Evolutionary conservation across 2,329 filamentous ascomycete genomes (phyloP), one percentile per base, ranked within the genome.

Genomic region (Beauveria asiatica): DNA sequence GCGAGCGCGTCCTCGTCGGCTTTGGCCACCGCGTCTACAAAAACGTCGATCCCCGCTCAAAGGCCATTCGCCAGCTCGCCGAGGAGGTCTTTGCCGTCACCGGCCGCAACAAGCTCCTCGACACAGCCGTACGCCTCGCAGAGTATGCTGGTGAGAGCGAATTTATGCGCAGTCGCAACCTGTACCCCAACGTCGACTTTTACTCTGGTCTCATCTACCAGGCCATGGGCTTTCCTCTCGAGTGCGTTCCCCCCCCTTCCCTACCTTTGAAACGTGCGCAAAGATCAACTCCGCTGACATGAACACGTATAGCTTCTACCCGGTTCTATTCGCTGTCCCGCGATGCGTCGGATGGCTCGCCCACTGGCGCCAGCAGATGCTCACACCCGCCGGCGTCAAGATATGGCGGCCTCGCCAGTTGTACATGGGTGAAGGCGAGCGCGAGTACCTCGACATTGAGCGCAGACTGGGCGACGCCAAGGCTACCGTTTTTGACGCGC

Each of bases 1-100:
- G 77, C 4, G 78, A 83, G 68, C 72, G 75, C 8, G 77, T 82
- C 8, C 74, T 83, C 2, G 80, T 81, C 27, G 81, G 81, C 7
- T 82, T 82, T 66, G 81, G 81, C 5, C 80, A 83, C 69, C 75
- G 80, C 23, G 76, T 81, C 25, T 82, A 82, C 70, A 78, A 80
- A 65, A 80, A 79, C 64, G 76, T 78, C 0, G 81, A 83, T 62
- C 81, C 81, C 5, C 76, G 81, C 3, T 78, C 75, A 11, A 79
- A 73, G 6, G 77, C 77, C 39, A 80, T 83, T 62, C 72, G 75
- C 5, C 69, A 75, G 62, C 73, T 81, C 1, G 78, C 79, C 37
- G 77, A 80, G 58, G 72, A 77, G 62, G 78, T 80, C 21, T 80
- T 80, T 67, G 68, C 72, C 49, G 77, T 80, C 27, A 80, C 78